These are phyloP conservation scores for Strombidium stylifer DNA, from an alignment of 73 alveolate genomes.

Conservation along the genomic window DNA sequence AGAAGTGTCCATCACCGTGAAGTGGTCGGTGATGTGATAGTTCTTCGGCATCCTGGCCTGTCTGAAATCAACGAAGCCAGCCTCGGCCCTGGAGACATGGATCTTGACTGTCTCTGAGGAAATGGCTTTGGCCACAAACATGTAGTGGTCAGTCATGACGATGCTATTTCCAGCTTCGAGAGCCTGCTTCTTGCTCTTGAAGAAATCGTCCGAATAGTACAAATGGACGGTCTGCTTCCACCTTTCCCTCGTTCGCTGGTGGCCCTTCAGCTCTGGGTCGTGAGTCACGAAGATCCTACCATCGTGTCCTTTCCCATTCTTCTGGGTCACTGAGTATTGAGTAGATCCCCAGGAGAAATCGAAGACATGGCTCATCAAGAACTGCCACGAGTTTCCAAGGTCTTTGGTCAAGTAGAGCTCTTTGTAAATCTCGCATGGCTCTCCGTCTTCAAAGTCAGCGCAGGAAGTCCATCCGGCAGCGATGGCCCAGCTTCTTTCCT, in stretches of 20 bases:
- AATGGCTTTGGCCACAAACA: constrained; percentile 80
- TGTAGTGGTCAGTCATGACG: constrained; percentile 68
- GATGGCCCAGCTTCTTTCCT: constrained; percentile 76
- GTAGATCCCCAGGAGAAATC: constrained; percentile 86
- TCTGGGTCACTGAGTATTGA: constrained; percentile 21
- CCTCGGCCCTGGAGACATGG: constrained; percentile 45
- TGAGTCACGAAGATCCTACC: constrained; percentile 56
- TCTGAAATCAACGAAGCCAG: constrained; percentile 53
- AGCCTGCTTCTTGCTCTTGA: constrained; percentile 62
- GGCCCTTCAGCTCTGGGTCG: constrained; percentile 33
- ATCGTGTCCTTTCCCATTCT: constrained; percentile 11
- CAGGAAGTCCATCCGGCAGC: constrained; percentile 85
- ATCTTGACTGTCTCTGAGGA: constrained; percentile 65
- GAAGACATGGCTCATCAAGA: constrained; percentile 67
- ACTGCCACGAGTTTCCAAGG: constrained; percentile 82
- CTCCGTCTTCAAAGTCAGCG: constrained; percentile 55
- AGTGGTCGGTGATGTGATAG: constrained; percentile 17
- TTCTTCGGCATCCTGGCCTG: constrained; percentile 68
- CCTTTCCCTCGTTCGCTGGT: constrained; percentile 20
- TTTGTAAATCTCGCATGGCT: constrained; percentile 72
- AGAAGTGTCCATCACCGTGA: constrained; percentile 85
- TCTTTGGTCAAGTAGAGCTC: constrained; percentile 80
- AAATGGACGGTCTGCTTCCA: constrained; percentile 38
- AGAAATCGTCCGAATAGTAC: constrained; percentile 79
- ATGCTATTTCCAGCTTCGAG: constrained; percentile 77